A percentile compares a stretch with the other conserved stretches of the same genome.
These are phyloP conservation scores for Acacia concinna DNA, from an alignment of 331 rosid species.

Conservation along the genomic window DNA sequence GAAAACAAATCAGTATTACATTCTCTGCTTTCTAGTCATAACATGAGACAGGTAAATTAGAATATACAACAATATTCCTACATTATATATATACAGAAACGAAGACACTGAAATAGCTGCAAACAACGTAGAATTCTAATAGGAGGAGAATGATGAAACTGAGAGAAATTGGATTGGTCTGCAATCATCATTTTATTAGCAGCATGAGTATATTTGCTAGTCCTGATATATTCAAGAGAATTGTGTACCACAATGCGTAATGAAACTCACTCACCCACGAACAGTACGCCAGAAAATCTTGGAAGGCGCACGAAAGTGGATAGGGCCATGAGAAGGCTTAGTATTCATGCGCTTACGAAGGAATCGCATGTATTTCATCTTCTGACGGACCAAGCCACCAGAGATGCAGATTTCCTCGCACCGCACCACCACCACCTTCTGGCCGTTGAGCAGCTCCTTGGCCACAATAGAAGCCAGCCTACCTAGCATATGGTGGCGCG, in stretches of 20 bases:
- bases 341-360: slow-evolving; percentile 79
- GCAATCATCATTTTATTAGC: background rate
- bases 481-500: slow-evolving; percentile 71
- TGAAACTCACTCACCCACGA: slow-evolving; percentile 24
- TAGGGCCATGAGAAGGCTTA: slow-evolving; percentile 75
- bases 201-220: background rate
- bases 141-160: background rate
- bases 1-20: background rate
- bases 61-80: background rate
- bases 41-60: background rate
- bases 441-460: slow-evolving; percentile 69
- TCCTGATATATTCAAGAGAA: background rate
- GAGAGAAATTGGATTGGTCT: background rate
- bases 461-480: slow-evolving; percentile 63
- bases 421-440: slow-evolving; percentile 58
- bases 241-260: background rate
- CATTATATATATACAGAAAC: background rate
- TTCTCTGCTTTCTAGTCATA: background rate
- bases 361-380: slow-evolving; percentile 76
- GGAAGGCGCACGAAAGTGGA: slow-evolving; percentile 75
- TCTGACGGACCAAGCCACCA: slow-evolving; percentile 68
- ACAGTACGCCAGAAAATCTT: slow-evolving; percentile 73
- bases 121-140: background rate
- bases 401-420: slow-evolving; percentile 69
- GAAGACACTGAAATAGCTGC: background rate